Evolutionary conservation across 2,329 filamentous ascomycete species (phyloP).

Genomic region (Penicillium griseofulvum): DNA sequence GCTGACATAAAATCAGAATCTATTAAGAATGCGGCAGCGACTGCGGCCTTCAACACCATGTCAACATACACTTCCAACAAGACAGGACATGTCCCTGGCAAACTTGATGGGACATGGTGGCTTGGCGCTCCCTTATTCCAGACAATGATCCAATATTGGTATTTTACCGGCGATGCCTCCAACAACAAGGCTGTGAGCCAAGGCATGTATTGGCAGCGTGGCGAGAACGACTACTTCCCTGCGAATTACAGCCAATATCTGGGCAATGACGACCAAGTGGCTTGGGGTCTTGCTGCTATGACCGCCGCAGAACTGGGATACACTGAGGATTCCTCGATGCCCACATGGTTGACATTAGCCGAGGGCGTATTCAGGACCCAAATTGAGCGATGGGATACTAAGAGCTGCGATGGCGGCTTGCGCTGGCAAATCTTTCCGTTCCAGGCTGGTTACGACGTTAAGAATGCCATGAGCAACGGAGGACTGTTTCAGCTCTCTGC

Average conservation of each 20-base stretch:
- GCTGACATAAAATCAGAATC: not conserved
- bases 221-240: conserved; percentile 71
- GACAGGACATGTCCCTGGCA: conserved; percentile 12
- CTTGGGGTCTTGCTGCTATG: conserved; percentile 74
- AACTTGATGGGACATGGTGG: conserved; percentile 47
- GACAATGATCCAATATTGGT: conserved; percentile 75
- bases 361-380: conserved; percentile 12
- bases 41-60: conserved; percentile 5
- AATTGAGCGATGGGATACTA: conserved; percentile 11
- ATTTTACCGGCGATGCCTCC: conserved; percentile 67
- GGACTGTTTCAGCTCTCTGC: too few relatives aligned
- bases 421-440: conserved; percentile 28
- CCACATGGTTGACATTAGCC: conserved; percentile 21
- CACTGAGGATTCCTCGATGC: conserved; percentile 60
- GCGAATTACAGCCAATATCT: conserved; percentile 51
- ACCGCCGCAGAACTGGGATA: conserved; percentile 71
- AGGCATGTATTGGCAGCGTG: conserved; percentile 67
- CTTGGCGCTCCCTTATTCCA: conserved; percentile 66
- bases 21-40: conserved; percentile 4
- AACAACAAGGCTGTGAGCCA: conserved; percentile 68
- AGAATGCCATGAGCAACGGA: too few relatives aligned
- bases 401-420: conserved; percentile 1
- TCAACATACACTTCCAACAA: not conserved
- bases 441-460: too few relatives aligned
- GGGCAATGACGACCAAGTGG: conserved; percentile 47